Evolutionary conservation across 805 yeast species (phyloP).

Genomic region (Saccharomycopsis fibuligera): DNA sequence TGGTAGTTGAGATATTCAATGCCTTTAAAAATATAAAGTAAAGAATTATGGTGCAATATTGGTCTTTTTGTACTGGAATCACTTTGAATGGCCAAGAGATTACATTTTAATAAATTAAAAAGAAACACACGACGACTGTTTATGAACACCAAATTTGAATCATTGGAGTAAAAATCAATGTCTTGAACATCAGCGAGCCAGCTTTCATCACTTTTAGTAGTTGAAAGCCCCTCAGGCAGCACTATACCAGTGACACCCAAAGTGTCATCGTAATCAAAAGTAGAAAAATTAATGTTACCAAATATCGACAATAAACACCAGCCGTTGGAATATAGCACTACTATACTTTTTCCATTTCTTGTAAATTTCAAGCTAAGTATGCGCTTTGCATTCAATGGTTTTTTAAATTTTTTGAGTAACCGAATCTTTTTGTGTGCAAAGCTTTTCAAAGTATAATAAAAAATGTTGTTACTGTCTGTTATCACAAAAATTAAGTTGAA

Average conservation of each 20-base stretch:
- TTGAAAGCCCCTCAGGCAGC: background rate
- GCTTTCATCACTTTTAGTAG: background rate
- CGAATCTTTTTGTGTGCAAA: slow-evolving; percentile 2
- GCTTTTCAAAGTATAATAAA: slow-evolving; percentile 11
- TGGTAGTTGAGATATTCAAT: slow-evolving; percentile 18
- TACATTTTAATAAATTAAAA: slow-evolving; percentile 12
- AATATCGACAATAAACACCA: slow-evolving; percentile 28
- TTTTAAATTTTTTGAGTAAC: slow-evolving; percentile 18
- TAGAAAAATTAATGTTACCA: slow-evolving; percentile 25
- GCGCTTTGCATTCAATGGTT: slow-evolving; percentile 17
- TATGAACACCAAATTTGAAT: slow-evolving; percentile 15
- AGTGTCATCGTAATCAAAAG: slow-evolving; percentile 21
- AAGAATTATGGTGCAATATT: slow-evolving; percentile 22
- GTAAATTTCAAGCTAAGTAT: slow-evolving; percentile 15
- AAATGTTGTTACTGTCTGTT: slow-evolving; percentile 13
- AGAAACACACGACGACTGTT: slow-evolving; percentile 10
- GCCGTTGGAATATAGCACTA: slow-evolving; percentile 21
- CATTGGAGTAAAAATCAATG: slow-evolving; percentile 6
- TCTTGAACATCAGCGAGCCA: slow-evolving; percentile 21
- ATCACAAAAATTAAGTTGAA: slow-evolving; percentile 14
- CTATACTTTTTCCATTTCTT: slow-evolving; percentile 11
- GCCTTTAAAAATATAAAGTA: slow-evolving; percentile 25
- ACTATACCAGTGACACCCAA: slow-evolving; percentile 15
- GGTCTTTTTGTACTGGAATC: slow-evolving; percentile 26
- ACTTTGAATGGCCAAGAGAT: slow-evolving; percentile 17